A percentile compares a stretch with the other conserved stretches of the same genome.
These are phyloP conservation scores for Rhipidocladum racemiflorum DNA, from an alignment of 176 grass and related monocot genomes.

Conservation along the genomic window DNA sequence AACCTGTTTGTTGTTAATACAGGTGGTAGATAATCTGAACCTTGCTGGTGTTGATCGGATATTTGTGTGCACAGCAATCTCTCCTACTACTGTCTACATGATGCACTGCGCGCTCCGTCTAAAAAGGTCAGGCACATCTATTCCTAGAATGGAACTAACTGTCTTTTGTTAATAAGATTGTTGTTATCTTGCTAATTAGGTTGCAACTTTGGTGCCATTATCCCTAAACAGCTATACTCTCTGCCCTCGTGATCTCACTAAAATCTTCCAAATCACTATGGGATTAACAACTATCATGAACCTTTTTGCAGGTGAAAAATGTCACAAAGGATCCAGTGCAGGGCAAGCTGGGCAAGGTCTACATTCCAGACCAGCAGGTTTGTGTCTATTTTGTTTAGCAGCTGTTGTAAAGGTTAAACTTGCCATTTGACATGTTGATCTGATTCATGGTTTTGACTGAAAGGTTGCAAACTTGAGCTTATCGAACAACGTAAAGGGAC, in stretches of 20 bases:
- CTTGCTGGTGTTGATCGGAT: conserved; percentile 71
- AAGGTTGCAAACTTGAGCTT: conserved; percentile 20
- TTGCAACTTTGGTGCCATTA: neutral
- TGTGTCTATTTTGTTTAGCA: neutral
- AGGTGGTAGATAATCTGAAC: conserved; percentile 94
- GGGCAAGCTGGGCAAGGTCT: conserved; percentile 56
- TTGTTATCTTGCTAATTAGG: conserved; percentile 3
- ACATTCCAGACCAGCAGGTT: conserved; percentile 76
- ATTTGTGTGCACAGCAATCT: conserved; percentile 77
- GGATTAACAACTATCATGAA: neutral
- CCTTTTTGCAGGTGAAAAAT: conserved; percentile 78
- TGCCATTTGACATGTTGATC: conserved; percentile 6
- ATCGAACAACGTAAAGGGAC: conserved; percentile 56
- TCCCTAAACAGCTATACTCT: neutral
- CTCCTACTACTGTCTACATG: conserved; percentile 67
- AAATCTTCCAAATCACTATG: neutral
- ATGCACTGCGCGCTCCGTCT: conserved; percentile 81
- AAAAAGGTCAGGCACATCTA: conserved; percentile 72
- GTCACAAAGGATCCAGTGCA: conserved; percentile 53
- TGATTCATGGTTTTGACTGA: conserved; percentile 32
- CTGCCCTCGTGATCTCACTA: neutral
- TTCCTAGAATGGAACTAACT: conserved; percentile 71
- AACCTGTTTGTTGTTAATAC: conserved; percentile 21
- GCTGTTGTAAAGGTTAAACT: neutral
- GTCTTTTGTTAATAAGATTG: neutral